Percentiles rank a stretch among this genome's conserved stretches.
These are phyloP conservation scores for Podosphaera xanthii DNA, from an alignment of 2,329 filamentous ascomycete species.

Conservation along the genomic window DNA sequence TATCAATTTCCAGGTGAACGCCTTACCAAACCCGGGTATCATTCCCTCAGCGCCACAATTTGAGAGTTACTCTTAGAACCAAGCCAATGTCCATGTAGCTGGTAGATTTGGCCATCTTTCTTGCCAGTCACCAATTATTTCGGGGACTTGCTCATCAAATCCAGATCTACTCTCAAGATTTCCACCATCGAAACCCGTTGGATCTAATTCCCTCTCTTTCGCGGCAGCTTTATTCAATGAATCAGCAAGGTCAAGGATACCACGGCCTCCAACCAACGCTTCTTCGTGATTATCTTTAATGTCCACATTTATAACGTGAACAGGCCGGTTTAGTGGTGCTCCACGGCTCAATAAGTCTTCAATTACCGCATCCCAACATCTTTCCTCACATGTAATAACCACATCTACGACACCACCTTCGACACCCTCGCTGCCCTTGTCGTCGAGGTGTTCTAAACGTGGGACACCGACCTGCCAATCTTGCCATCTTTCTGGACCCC, in stretches of 20 bases:
- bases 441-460: constrained; percentile 48
- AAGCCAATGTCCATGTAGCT: constrained; percentile 81
- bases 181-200: constrained; percentile 45
- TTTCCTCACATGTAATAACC: constrained; percentile 91
- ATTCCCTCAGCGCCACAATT: neutral
- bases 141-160: constrained; percentile 85
- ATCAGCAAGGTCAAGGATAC: constrained; percentile 77
- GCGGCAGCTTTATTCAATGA: constrained; percentile 58
- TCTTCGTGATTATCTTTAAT: constrained; percentile 98
- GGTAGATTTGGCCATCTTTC: constrained; percentile 83
- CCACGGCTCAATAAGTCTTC: constrained; percentile 80
- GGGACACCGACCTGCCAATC: constrained; percentile 85
- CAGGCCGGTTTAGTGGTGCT: constrained; percentile 67
- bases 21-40: neutral
- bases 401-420: constrained; percentile 82
- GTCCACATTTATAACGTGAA: constrained; percentile 96
- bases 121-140: constrained; percentile 82
- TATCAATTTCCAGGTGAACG: neutral
- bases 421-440: constrained; percentile 58
- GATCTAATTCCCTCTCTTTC: constrained; percentile 46
- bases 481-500: constrained; percentile 90
- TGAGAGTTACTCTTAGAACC: constrained; percentile 39
- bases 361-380: constrained; percentile 93
- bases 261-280: constrained; percentile 69
- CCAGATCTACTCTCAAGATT: constrained; percentile 42